Base-by-base conservation (phyloP, 805 yeast genomes). In the Saturnispora besseyi region DNA sequence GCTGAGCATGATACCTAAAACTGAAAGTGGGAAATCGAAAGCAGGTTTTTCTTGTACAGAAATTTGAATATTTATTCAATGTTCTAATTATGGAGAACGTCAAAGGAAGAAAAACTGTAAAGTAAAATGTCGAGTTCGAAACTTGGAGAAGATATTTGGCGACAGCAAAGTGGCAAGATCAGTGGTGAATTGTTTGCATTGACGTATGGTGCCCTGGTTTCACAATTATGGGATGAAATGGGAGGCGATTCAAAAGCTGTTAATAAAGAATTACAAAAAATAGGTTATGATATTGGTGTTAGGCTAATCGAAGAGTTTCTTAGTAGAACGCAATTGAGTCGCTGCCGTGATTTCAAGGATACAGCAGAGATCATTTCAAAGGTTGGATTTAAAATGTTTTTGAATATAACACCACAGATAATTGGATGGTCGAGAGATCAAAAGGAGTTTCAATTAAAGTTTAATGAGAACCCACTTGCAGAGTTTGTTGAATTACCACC, bases 281-380 rank as follows among this genome's bases (percentile, higher is more conserved):
- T 93, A 98, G 99, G 99, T 1, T 87, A 90, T 65, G 89, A 87
- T 63, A 93, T 93, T 38, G 99, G 99, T 1, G 70, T 89, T 44
- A 72, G 99, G 55, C 66, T 93, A 51, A 87, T 93, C 45, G 99
- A 93, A 61, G 99, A 93, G 63, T 88, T 91, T 60, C 71, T 93
- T 38, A 95, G 96, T 30, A 81, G 84, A 60, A 82, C 96, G 0
- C 90, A 87, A n/a, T 73, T 84, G 1, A 84, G 87, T 37, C 73
- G 99, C 52, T 93, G 99, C 64, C 73, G 73, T 22, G 74, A 79
- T 29, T 82, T 93, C 67, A 77, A 78, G 48, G 96, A 86, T 55
- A 90, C 97, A 0, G 88, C 95, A 2, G 98, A 93, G 52, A 79
- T 86, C 46, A 75, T 93, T 12, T 72, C 88, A 34, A 87, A 87